A percentile compares a stretch with the other conserved stretches of the same genome.
These are phyloP conservation scores for Chrysosporium keratinophilum DNA, from an alignment of 2,329 filamentous ascomycete genomes.

Conservation along the genomic window DNA sequence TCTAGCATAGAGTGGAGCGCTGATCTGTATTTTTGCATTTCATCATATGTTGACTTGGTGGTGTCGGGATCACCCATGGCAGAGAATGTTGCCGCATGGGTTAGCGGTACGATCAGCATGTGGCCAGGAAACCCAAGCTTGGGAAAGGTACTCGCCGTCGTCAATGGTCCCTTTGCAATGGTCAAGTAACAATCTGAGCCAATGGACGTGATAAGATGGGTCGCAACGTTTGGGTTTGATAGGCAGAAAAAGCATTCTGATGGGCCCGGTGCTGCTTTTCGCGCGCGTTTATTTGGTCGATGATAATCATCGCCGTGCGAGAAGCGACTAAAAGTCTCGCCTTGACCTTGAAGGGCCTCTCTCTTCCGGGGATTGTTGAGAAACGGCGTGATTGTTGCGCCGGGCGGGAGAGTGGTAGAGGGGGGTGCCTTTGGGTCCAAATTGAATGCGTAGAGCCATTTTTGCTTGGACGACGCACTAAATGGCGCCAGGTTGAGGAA, in stretches of 20 bases:
- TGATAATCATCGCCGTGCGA: constrained; percentile 29
- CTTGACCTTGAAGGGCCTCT: constrained; percentile 30
- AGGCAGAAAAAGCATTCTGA: constrained; percentile 92
- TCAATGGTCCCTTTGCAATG: constrained; percentile 81
- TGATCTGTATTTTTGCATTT: constrained; percentile 74
- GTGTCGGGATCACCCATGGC: constrained; percentile 52
- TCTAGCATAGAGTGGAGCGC: constrained; percentile 69
- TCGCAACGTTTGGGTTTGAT: constrained; percentile 70
- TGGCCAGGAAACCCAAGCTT: constrained; percentile 70
- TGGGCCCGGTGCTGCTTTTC: constrained; percentile 49
- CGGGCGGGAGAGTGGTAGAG: constrained; percentile 52
- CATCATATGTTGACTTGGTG: constrained; percentile 52
- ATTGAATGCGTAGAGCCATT: constrained; percentile 50
- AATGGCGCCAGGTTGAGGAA: constrained; percentile 82
- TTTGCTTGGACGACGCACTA: constrained; percentile 66
- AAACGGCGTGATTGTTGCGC: constrained; percentile 63
- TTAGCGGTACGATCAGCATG: constrained; percentile 80
- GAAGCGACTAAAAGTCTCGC: constrained; percentile 31
- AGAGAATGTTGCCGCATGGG: constrained; percentile 66
- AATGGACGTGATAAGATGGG: constrained; percentile 82
- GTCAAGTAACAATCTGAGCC: constrained; percentile 81
- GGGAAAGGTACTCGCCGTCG: constrained; percentile 59
- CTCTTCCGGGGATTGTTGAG: constrained; percentile 49
- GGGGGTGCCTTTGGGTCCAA: constrained; percentile 55
- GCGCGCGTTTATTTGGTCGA: constrained; percentile 35